These are phyloP conservation scores for Pythium sukuiense DNA, from an alignment of 352 stramenopile genomes.

Conservation along the genomic window DNA sequence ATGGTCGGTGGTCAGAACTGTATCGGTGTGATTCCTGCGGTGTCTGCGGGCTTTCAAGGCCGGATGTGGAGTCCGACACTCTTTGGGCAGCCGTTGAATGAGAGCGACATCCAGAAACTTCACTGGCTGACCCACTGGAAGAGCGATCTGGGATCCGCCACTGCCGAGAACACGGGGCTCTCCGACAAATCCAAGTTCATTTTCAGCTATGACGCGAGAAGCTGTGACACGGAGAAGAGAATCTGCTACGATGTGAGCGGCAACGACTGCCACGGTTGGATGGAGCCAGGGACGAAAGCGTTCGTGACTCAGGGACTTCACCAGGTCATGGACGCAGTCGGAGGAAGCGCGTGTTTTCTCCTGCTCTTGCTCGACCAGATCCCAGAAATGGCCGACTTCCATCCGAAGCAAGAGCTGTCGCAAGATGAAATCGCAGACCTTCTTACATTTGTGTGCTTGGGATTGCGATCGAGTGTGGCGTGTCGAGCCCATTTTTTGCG, in stretches of 20 bases:
- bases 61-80: constrained; percentile 78
- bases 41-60: constrained; percentile 50
- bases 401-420: constrained; percentile 66
- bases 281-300: constrained; percentile 66
- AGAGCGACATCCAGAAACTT: constrained; percentile 64
- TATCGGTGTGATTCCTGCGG: constrained; percentile 59
- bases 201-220: constrained; percentile 79
- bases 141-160: constrained; percentile 53
- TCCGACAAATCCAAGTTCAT: constrained; percentile 79
- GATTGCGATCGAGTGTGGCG: constrained; percentile 52
- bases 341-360: constrained; percentile 71
- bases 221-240: constrained; percentile 49
- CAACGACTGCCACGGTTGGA: constrained; percentile 68
- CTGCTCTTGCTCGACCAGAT: constrained; percentile 76
- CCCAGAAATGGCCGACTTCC: constrained; percentile 75
- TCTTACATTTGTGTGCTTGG: constrained; percentile 56
- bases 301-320: constrained; percentile 63
- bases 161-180: constrained; percentile 60
- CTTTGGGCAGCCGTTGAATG: constrained; percentile 61
- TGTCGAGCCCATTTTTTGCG: constrained; percentile 77
- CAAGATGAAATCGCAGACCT: constrained; percentile 69
- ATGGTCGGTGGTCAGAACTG: constrained; percentile 74
- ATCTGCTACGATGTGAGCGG: constrained; percentile 76
- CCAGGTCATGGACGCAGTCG: constrained; percentile 64
- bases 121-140: constrained; percentile 83